Conservation (phyloP, 2,329 filamentous ascomycete species). For the Microdochium paspali region DNA sequence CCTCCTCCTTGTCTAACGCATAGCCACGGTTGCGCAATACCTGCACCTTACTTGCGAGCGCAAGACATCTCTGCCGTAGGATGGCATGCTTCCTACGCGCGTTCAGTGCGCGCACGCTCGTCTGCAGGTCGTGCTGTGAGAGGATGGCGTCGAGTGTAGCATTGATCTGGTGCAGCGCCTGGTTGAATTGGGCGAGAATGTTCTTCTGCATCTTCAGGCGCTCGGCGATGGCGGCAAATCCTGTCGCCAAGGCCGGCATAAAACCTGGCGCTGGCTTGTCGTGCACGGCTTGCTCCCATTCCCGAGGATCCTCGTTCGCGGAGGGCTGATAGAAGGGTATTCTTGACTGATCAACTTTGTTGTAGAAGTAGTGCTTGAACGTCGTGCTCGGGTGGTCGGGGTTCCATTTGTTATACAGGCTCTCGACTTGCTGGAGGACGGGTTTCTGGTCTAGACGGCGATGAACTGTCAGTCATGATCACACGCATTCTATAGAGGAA, state of each 20-base stretch:
- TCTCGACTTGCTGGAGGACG: constrained; percentile 63
- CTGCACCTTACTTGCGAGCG: constrained; percentile 70
- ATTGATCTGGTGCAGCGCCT: constrained; percentile 71
- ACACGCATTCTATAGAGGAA: background rate
- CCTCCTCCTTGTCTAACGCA: constrained; percentile 69
- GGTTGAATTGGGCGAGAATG: constrained; percentile 61
- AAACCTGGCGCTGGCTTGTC: constrained; percentile 69
- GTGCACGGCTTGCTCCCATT: constrained; percentile 77
- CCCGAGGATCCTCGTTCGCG: constrained; percentile 61
- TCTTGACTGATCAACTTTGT: constrained; percentile 64
- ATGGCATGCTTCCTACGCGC: constrained; percentile 64
- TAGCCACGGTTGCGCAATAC: constrained; percentile 75
- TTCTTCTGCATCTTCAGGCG: constrained; percentile 64
- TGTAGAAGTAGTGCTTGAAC: constrained; percentile 83
- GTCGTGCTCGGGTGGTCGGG: constrained; percentile 57
- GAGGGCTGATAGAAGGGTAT: constrained; percentile 70
- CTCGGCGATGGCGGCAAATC: constrained; percentile 62
- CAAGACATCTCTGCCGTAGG: constrained; percentile 63
- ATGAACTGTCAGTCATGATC: background rate
- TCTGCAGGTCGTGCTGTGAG: constrained; percentile 66
- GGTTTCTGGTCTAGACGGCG: constrained; percentile 54
- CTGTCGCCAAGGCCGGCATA: constrained; percentile 67
- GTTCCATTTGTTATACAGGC: constrained; percentile 67
- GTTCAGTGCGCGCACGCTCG: constrained; percentile 63
- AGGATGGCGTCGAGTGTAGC: constrained; percentile 62